Conservation (phyloP, 2,329 filamentous ascomycete species). For the Cercospora zeina region DNA sequence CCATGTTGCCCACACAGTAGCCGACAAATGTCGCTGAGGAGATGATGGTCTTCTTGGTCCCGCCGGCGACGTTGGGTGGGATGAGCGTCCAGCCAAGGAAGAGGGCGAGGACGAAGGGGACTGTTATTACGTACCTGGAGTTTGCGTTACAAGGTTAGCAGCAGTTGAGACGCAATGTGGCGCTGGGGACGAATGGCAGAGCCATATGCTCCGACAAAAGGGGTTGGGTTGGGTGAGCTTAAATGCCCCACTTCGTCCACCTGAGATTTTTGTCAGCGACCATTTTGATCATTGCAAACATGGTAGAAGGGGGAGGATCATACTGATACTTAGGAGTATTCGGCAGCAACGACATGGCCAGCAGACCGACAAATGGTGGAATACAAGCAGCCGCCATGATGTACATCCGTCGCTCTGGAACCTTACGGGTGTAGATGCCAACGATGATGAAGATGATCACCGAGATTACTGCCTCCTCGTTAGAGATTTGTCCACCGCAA, state of each 20-base stretch:
- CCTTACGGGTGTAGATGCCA: conserved; percentile 38
- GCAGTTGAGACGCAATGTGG: no score
- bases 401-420: conserved; percentile 38
- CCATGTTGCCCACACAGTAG: conserved; percentile 54
- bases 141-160: not conserved
- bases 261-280: not conserved
- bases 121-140: conserved; percentile 40
- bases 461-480: conserved; percentile 30
- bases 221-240: not conserved
- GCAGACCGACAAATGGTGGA: conserved; percentile 41
- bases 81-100: conserved; percentile 44
- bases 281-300: not conserved
- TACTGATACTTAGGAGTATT: conserved; percentile 35
- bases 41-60: conserved; percentile 52
- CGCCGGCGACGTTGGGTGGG: conserved; percentile 50
- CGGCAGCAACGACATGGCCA: conserved; percentile 41
- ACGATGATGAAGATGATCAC: conserved; percentile 40
- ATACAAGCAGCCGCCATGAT: conserved; percentile 40
- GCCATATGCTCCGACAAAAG: no score
- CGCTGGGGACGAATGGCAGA: no score
- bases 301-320: not conserved
- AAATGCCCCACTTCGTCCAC: conserved; percentile 43
- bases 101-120: conserved; percentile 38
- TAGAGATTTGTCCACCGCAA: not conserved
- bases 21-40: conserved; percentile 50